These are phyloP conservation scores for Aspergillus novoparasiticus DNA, from an alignment of 2,329 filamentous ascomycete species.

Conservation along the genomic window DNA sequence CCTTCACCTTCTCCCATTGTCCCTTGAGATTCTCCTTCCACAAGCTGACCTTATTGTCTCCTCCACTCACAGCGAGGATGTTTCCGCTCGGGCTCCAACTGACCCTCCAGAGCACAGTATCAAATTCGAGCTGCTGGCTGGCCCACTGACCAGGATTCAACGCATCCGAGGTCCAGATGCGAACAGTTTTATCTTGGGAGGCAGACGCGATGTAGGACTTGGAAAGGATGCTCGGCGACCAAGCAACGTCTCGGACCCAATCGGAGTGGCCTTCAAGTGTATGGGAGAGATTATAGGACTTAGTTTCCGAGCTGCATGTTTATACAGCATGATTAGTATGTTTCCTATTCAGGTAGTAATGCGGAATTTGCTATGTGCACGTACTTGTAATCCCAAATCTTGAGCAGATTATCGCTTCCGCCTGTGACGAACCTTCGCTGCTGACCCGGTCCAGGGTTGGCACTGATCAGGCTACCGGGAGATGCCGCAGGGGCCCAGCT, in stretches of 20 bases:
- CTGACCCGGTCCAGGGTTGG: constrained; percentile 62
- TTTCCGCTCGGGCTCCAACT: constrained; percentile 98
- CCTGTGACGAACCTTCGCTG: constrained; percentile 90
- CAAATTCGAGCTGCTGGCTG: constrained; percentile 82
- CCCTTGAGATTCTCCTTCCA: constrained; percentile 99
- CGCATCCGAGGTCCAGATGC: constrained; percentile 87
- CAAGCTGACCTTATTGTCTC: constrained; percentile 93
- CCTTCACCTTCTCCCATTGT: constrained; percentile 97
- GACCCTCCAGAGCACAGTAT: constrained; percentile 89
- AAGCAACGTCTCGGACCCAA: constrained; percentile 97
- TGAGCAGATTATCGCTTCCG: constrained; percentile 89
- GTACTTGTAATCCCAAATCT: constrained; percentile 84
- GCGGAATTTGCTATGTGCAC: constrained; percentile 21
- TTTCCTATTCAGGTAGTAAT: not conserved
- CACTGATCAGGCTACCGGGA: constrained; percentile 82
- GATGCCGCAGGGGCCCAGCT: constrained; percentile 88
- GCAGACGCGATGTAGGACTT: constrained; percentile 97
- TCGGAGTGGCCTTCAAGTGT: constrained; percentile 80
- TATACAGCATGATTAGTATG: constrained; percentile 6
- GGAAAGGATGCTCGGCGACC: constrained; percentile 91
- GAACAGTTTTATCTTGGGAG: constrained; percentile 93
- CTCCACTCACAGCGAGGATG: constrained; percentile 88
- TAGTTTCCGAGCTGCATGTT: constrained; percentile 50
- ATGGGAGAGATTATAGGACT: constrained; percentile 54
- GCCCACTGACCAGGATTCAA: constrained; percentile 74